Conservation (phyloP, 1,284 basidiomycete genomes). For the Tranzscheliella williamsii region DNA sequence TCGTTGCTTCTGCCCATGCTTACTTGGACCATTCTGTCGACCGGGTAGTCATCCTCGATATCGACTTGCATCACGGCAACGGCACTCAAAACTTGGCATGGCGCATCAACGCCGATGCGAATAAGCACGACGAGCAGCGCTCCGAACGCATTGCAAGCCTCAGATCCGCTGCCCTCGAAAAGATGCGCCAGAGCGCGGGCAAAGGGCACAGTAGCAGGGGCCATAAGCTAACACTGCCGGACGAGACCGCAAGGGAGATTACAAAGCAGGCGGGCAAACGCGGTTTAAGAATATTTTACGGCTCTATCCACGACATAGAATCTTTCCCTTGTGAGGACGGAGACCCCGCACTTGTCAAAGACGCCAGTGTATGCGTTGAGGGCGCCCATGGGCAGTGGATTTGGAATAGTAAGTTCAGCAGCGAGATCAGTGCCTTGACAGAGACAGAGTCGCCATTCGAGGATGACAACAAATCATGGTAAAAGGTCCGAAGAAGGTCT, state of each 20-base stretch:
- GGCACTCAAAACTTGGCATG: constrained; percentile 89
- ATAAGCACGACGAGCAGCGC: constrained; percentile 33
- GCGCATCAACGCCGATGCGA: constrained; percentile 86
- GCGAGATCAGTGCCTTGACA: too few species aligned
- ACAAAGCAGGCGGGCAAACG: constrained; percentile 25
- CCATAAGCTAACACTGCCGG: constrained; percentile 13
- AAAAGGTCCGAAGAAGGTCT: constrained; percentile 54
- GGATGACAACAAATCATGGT: constrained; percentile 35
- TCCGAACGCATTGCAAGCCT: constrained; percentile 32
- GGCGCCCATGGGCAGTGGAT: constrained; percentile 87
- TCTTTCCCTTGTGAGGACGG: constrained; percentile 94
- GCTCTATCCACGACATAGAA: constrained; percentile 82
- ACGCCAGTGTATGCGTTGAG: constrained; percentile 76
- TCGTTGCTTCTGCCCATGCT: constrained; percentile 88
- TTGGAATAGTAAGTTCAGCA: constrained; percentile 55
- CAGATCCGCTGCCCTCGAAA: constrained; percentile 18
- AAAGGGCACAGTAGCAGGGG: constrained; percentile 7
- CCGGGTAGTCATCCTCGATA: constrained; percentile 84
- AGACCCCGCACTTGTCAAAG: constrained; percentile 75
- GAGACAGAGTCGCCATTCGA: too few species aligned
- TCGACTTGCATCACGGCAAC: constrained; percentile 84
- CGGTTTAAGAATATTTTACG: constrained; percentile 76
- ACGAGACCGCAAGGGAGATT: constrained; percentile 13
- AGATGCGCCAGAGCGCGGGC: constrained; percentile 6
- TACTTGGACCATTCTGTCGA: constrained; percentile 78